Evolutionary conservation across 2,329 filamentous ascomycete genomes (phyloP), one percentile per base, ranked within the genome.

Genomic region (Macroventuria anomochaeta): DNA sequence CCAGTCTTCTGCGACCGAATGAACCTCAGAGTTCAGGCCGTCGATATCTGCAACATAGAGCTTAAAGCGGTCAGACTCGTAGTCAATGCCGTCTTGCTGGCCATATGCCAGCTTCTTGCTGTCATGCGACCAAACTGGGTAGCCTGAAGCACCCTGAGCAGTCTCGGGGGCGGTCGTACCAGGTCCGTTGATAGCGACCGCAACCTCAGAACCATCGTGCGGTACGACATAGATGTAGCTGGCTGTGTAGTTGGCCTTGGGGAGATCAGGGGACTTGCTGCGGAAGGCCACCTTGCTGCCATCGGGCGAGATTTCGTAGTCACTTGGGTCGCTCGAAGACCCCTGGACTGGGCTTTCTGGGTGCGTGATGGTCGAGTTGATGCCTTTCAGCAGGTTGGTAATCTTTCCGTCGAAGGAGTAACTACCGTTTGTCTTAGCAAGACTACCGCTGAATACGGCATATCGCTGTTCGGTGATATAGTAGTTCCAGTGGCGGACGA

Each of bases 401-500:
- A 69, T 51, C 40, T 67, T 56, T 29, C 71, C 71, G 11, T 63
- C 55, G 46, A 72, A 69, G 2, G 56, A 57, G 34, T 65, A 66
- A 37, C 60, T 67, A 11, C 65, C 64, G 76, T 72, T 57, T 64
- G 73, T 49, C 63, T 59, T 59, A 18, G 58, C 53, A 25, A 95
- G 73, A 2, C 83, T 81, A 31, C 88, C 87, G 34, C 89, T 89
- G 80, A 89, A 95, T 20, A 96, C 80, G 2, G 88, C 83, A 65
- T 86, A 88, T 57, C 83, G 85, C 65, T 90, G 86, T 31, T 85
- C 82, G 0, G 83, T 85, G 32, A 86, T 80, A 76, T 89, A 96
- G 10, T 81, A 75, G 71, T 96, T 89, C 91, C 91, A 96, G 68
- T 96, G 90, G 18, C 91, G 85, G 26, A 91, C 88, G 65, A 89